These are phyloP conservation scores for Tolypocladium pustulatum DNA, from an alignment of 2,329 filamentous ascomycete species.

Conservation along the genomic window DNA sequence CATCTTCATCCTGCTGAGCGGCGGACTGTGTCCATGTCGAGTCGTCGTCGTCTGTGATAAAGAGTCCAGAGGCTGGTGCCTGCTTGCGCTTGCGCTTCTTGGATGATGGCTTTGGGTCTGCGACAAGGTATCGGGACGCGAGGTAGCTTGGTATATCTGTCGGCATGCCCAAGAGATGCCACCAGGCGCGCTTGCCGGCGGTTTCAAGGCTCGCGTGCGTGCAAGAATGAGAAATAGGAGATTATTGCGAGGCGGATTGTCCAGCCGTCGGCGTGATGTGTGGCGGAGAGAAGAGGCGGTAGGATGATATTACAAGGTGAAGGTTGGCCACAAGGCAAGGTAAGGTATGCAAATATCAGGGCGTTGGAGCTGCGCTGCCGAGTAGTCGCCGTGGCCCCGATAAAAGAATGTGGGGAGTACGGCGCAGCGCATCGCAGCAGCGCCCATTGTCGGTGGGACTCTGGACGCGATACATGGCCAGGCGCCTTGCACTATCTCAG, in stretches of 20 bases:
- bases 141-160: slow-evolving; percentile 71
- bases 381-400: neutral
- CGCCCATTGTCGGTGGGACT: neutral
- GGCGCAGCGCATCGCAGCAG: neutral
- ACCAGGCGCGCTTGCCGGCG: neutral
- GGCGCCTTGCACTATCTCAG: neutral
- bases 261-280: neutral
- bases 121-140: slow-evolving; percentile 75
- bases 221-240: neutral
- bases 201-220: neutral
- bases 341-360: neutral
- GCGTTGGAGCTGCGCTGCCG: neutral
- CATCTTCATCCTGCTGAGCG: slow-evolving; percentile 35
- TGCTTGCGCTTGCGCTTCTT: slow-evolving; percentile 58
- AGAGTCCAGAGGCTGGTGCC: slow-evolving; percentile 37
- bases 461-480: neutral
- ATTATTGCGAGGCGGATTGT: neutral
- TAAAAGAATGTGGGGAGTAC: slow-evolving; percentile 7
- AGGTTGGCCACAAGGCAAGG: no score
- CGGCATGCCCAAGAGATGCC: slow-evolving; percentile 29
- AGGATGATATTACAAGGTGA: neutral
- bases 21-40: slow-evolving; percentile 34
- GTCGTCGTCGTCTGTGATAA: slow-evolving; percentile 57
- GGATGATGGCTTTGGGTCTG: slow-evolving; percentile 39
- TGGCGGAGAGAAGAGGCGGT: neutral